Evolutionary conservation across 768 basidiomycete genomes (phyloP).

Genomic region (Lactifluus hygrophoroides): DNA sequence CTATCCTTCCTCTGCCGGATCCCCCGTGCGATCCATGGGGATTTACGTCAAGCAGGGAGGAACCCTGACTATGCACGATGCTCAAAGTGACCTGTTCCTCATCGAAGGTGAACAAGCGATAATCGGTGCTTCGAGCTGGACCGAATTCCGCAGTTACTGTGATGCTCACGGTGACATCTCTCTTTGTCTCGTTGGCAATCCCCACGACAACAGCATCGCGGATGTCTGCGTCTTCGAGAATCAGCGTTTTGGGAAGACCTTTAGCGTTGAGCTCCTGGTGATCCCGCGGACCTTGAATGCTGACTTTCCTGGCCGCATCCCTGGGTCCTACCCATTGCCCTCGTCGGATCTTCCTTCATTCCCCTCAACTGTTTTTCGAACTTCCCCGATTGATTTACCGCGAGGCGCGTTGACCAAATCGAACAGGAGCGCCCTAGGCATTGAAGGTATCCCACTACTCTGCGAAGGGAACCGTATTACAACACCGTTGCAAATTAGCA

Average conservation of each 20-base stretch:
- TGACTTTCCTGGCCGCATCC: slow-evolving; percentile 4
- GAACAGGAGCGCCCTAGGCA: neutral
- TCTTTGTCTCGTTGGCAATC: slow-evolving; percentile 1
- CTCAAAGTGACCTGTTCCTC: neutral
- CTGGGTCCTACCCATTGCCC: slow-evolving; percentile 12
- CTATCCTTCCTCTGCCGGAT: neutral
- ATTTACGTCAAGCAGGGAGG: slow-evolving; percentile 3
- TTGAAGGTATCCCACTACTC: slow-evolving; percentile 1
- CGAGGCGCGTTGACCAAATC: neutral
- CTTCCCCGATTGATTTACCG: neutral
- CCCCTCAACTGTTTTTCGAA: neutral
- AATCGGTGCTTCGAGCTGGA: slow-evolving; percentile 5
- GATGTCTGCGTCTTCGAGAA: slow-evolving; percentile 9
- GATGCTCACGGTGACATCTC: neutral
- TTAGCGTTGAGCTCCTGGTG: slow-evolving; percentile 8
- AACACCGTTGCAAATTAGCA: neutral
- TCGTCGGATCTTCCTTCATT: neutral
- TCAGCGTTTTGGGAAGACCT: neutral
- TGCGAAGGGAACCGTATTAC: neutral
- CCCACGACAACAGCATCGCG: neutral
- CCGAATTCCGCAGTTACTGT: slow-evolving; percentile 1
- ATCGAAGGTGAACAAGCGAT: neutral
- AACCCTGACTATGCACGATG: neutral
- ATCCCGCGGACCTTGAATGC: neutral
- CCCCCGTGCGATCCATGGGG: neutral